Percentiles rank a stretch among this genome's conserved stretches.
Evolutionary conservation across 208 protist species (phyloP).

Genomic region (Trypanosoma melophagium): DNA sequence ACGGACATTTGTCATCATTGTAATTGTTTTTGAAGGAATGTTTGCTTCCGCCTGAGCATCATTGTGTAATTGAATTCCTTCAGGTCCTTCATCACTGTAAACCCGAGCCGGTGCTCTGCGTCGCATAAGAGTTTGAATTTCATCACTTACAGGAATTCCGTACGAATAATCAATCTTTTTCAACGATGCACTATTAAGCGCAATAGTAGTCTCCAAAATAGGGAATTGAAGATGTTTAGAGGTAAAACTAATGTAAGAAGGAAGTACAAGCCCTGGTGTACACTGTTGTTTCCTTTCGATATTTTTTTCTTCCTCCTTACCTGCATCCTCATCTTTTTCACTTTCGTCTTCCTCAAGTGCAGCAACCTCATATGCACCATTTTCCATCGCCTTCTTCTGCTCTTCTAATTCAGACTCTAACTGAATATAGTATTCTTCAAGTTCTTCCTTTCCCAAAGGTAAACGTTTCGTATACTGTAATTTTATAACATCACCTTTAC

Average conservation of each 20-base stretch:
- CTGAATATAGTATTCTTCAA: conserved; percentile 86
- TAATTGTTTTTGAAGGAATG: conserved; percentile 73
- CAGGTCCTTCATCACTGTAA: conserved; percentile 59
- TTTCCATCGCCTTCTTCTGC: conserved; percentile 30
- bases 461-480: conserved; percentile 47
- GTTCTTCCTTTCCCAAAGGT: conserved; percentile 71
- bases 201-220: conserved; percentile 46
- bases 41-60: conserved; percentile 87
- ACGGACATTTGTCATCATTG: conserved; percentile 21
- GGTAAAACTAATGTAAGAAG: conserved; percentile 57
- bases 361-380: conserved; percentile 28
- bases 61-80: conserved; percentile 60
- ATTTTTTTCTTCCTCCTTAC: conserved; percentile 20
- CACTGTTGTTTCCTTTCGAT: conserved; percentile 23
- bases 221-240: conserved; percentile 80
- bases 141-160: conserved; percentile 77
- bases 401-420: conserved; percentile 63
- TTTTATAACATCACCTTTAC: conserved; percentile 40
- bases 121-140: conserved; percentile 66
- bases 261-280: conserved; percentile 61
- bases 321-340: conserved; percentile 39
- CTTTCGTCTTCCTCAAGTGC: conserved; percentile 38
- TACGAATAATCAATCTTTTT: conserved; percentile 65
- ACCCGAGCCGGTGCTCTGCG: conserved; percentile 56
- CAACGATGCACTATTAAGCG: conserved; percentile 45